Conservation (phyloP, 345 rosid genomes). For the Stellera chamaejasme region DNA sequence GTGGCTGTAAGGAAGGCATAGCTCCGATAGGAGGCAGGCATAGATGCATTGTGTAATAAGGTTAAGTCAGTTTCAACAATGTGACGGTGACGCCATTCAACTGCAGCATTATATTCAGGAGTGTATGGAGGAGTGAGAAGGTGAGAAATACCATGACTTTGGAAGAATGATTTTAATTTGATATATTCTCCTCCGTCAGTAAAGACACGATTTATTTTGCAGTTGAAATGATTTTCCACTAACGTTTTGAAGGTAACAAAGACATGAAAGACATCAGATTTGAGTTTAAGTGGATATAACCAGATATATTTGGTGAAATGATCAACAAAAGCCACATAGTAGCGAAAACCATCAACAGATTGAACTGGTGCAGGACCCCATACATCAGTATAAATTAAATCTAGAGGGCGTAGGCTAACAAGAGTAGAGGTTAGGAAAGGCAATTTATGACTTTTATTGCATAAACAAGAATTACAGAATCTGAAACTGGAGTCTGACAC, state of each 20-base stretch:
- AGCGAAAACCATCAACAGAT: background rate
- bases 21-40: too few species aligned
- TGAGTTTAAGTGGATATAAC: background rate
- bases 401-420: background rate
- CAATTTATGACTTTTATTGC: background rate
- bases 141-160: background rate
- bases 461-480: background rate
- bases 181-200: background rate
- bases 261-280: background rate
- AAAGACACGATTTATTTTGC: background rate
- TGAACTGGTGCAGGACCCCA: background rate
- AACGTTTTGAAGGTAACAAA: background rate
- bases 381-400: background rate
- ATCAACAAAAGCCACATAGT: constrained; percentile 1
- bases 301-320: background rate
- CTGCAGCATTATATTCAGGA: constrained; percentile 3
- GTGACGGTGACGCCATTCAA: background rate
- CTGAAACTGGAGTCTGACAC: background rate
- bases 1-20: too few species aligned
- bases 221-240: background rate
- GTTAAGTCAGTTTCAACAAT: too few species aligned
- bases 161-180: background rate
- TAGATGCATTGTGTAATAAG: too few species aligned
- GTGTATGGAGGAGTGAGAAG: background rate
- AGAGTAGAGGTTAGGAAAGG: background rate